Percentiles rank a stretch among this genome's conserved stretches.
These are phyloP conservation scores for Ogataea minuta DNA, from an alignment of 805 yeast genomes.

Conservation along the genomic window DNA sequence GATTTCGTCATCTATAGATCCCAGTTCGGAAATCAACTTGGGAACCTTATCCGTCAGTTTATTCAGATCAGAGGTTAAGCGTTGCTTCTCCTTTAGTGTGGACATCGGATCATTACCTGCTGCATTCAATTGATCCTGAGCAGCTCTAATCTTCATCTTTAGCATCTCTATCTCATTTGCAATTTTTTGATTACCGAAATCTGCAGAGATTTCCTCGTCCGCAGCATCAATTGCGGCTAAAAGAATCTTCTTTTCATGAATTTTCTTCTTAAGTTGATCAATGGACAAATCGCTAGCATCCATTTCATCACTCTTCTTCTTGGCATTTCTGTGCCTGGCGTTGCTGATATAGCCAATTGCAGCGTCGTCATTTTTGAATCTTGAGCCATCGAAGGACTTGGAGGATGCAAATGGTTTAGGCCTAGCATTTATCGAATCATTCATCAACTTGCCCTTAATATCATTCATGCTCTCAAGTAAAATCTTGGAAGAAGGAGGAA, in stretches of 20 bases:
- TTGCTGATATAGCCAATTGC: slow-evolving; percentile 56
- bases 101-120: slow-evolving; percentile 29
- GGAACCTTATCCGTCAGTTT: slow-evolving; percentile 73
- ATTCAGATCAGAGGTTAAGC: slow-evolving; percentile 56
- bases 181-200: slow-evolving; percentile 37
- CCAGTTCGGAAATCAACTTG: slow-evolving; percentile 59
- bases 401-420: slow-evolving; percentile 29
- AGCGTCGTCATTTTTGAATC: slow-evolving; percentile 74
- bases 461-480: slow-evolving; percentile 68
- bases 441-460: slow-evolving; percentile 63
- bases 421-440: slow-evolving; percentile 31
- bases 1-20: slow-evolving; percentile 65
- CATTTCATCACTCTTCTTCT: slow-evolving; percentile 30
- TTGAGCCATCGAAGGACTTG: slow-evolving; percentile 44
- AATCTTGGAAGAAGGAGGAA: slow-evolving; percentile 81
- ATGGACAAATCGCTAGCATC: slow-evolving; percentile 39
- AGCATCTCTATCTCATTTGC: slow-evolving; percentile 59
- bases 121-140: slow-evolving; percentile 40
- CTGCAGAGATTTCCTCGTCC: slow-evolving; percentile 44
- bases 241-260: slow-evolving; percentile 69
- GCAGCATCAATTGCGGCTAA: slow-evolving; percentile 70
- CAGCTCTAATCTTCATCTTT: slow-evolving; percentile 55
- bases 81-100: slow-evolving; percentile 44
- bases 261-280: slow-evolving; percentile 57
- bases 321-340: slow-evolving; percentile 53